Base-by-base conservation (phyloP, 768 basidiomycete species). In the Russula sp. region DNA sequence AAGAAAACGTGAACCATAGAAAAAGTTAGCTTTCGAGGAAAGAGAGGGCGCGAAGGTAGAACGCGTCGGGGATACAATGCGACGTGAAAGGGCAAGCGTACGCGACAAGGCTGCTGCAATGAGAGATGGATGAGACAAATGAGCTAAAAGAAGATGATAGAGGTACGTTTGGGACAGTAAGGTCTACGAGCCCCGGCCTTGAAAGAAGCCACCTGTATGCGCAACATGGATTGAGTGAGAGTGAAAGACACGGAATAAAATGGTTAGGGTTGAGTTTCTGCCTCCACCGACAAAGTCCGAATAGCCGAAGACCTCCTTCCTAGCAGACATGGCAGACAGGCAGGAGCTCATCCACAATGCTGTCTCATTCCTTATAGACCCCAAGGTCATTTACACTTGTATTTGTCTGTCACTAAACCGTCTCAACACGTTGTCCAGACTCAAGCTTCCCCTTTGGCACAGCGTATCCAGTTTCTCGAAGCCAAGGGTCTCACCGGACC, bases 401-500 rank as follows among this genome's bases (percentile, higher is more conserved):
- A 5, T 52, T 8, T 43, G n/a, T 6, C 56, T 7, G 3, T 39
- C 25, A 4, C 10, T 8, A 3, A 5, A 9, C 2, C 59, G 18
- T 20, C 56, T 58, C 69, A 62, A 65, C 65, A 54, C 32, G 29
- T 55, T 16, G 46, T 52, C 18, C 45, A 96, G 93, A 80, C 88
- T 0, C 86, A 88, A 69, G 77, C 85, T 39, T 90, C 93, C 3
- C 79, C 93, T 1, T 75, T 96, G 34, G 79, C 88, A 1, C 91
- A 96, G 71, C 84, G 90, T 55, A 81, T 98, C 49, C 87, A 91
- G 65, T 99, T 98, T 76, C 82, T 99, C n/a, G 88, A 97, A 69
- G 87, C 92, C 7, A 98, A 98, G 73, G 97, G 97, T 2, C 78
- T 99, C 38, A 86, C 85, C 0, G 78, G 80, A 7, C 73, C 77